Evolutionary conservation across 164 flowering plant species (phyloP).

Genomic region (Buxus sempervirens): DNA sequence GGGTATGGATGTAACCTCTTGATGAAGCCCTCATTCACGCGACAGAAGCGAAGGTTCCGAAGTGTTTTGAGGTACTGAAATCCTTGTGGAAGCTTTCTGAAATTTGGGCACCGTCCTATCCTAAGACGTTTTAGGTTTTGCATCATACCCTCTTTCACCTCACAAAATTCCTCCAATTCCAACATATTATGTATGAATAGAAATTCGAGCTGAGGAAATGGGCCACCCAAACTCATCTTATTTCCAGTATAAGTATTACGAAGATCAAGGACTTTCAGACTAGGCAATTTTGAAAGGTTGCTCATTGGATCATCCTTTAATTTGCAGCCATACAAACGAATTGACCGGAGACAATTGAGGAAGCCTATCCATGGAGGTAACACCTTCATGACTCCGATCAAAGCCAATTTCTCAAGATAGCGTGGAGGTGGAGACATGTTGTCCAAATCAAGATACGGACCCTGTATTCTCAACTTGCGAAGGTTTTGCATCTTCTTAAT

Average conservation of each 20-base stretch:
- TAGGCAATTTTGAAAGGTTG: background rate
- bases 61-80: too few relatives aligned
- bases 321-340: background rate
- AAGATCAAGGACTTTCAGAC: background rate
- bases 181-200: background rate
- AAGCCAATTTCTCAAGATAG: background rate
- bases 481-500: conserved; percentile 2
- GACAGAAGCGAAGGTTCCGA: too few relatives aligned
- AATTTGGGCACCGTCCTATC: too few relatives aligned
- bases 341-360: background rate
- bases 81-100: too few relatives aligned
- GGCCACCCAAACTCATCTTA: background rate
- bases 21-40: too few relatives aligned
- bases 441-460: background rate
- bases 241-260: background rate
- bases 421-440: conserved; percentile 2
- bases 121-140: background rate
- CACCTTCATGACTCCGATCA: background rate
- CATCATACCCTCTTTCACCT: conserved; percentile 8
- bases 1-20: too few relatives aligned
- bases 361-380: conserved; percentile 6
- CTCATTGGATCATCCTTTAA: background rate
- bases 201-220: conserved; percentile 3
- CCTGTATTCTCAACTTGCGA: background rate
- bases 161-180: background rate